Conservation (phyloP, 2,329 filamentous ascomycete genomes). For the Botryotinia calthae region DNA sequence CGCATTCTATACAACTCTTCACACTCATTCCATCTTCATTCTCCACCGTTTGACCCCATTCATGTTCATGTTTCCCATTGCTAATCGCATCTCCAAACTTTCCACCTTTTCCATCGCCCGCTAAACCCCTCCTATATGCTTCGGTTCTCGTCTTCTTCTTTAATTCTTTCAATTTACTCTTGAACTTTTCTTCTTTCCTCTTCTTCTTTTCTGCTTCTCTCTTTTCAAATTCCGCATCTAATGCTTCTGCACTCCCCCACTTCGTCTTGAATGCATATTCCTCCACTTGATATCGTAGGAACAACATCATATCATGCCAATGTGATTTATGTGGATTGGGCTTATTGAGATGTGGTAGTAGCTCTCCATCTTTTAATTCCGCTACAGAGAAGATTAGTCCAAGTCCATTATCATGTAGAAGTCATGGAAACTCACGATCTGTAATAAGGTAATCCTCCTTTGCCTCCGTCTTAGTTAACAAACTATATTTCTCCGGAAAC, state of each 20-base stretch:
- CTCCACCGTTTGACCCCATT: slow-evolving; percentile 73
- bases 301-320: slow-evolving; percentile 99
- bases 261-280: slow-evolving; percentile 86
- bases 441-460: slow-evolving; percentile 94
- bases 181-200: slow-evolving; percentile 88
- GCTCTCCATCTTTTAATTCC: slow-evolving; percentile 82
- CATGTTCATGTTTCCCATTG: slow-evolving; percentile 76
- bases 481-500: slow-evolving; percentile 84
- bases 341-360: slow-evolving; percentile 81
- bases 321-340: slow-evolving; percentile 95
- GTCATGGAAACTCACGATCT: slow-evolving; percentile 60
- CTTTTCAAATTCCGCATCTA: slow-evolving; percentile 85
- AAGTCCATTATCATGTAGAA: not conserved
- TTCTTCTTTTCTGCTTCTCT: slow-evolving; percentile 77
- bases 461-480: slow-evolving; percentile 95
- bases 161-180: slow-evolving; percentile 79
- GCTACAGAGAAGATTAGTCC: slow-evolving; percentile 48
- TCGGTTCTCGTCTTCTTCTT: slow-evolving; percentile 94
- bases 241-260: slow-evolving; percentile 82
- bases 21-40: slow-evolving; percentile 70
- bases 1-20: slow-evolving; percentile 75
- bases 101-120: slow-evolving; percentile 47
- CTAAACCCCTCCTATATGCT: slow-evolving; percentile 73
- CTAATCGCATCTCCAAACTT: slow-evolving; percentile 76
- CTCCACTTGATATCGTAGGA: slow-evolving; percentile 89